Evolutionary conservation across 1,284 basidiomycete species (phyloP), one percentile per base, ranked within the genome.

Genomic region (Lignosus rhinocerotis): DNA sequence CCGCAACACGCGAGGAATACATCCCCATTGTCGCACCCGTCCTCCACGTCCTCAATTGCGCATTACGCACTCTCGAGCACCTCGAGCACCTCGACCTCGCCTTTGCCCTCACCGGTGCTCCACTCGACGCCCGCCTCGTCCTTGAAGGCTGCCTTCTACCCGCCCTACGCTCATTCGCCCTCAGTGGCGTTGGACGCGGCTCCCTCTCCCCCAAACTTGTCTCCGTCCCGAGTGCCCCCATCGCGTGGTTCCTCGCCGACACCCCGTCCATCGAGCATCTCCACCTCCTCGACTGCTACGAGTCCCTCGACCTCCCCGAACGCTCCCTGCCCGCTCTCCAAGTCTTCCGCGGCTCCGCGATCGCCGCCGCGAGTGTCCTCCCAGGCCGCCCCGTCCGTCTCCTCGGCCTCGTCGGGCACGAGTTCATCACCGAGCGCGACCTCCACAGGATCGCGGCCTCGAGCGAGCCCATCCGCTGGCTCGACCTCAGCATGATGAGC

Each of bases 401-500:
- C 55, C 80, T 88, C 50, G 74, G 78, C 12, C 82, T 88, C 50
- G 73, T 83, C 55, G 84, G 83, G 4, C 77, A 80, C 63, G 83
- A 86, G 60, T 79, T 79, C 65, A 76, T 85, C 63, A 81, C 77
- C 41, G 78, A 76, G 60, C 73, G 76, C 45, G 80, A 81, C 65
- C 76, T 86, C n/a, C 72, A 72, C 51, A 71, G 72, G 48, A 80
- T 87, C 71, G 78, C 81, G 41, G 69, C 68, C 46, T 78, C 80
- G 9, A 73, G 72, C 32, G 68, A 75, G 17, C 81, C 80, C 25
- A 73, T 87, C 16, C 75, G 80, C 45, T 73, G 70, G 57, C 75
- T 88, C 51, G 86, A 88, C 72, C 73, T 88, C 39, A 81, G 81
- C 55, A 78, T 76, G 38, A 84, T 86, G 76, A 77, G 78, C 57